Conservation (phyloP, 2,329 filamentous ascomycete genomes). For the Trichocomaceae sp. region DNA sequence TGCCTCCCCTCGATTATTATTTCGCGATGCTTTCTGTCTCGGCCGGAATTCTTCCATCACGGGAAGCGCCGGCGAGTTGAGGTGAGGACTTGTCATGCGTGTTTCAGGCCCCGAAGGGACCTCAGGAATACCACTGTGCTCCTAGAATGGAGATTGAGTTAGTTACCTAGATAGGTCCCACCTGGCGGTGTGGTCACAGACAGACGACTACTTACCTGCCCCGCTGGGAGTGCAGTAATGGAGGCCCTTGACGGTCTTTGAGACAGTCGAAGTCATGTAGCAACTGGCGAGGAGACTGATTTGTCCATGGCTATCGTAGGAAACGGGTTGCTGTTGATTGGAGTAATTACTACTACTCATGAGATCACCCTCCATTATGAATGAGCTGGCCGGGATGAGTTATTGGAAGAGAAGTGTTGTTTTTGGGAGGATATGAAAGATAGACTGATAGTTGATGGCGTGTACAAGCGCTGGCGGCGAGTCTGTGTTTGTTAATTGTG, state of each 20-base stretch:
- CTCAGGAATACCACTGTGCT: slow-evolving; percentile 94
- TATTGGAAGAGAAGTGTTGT: not conserved
- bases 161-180: not conserved
- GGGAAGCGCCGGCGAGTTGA: slow-evolving; percentile 64
- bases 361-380: slow-evolving; percentile 46
- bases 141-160: slow-evolving; percentile 39
- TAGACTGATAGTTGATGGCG: not conserved
- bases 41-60: slow-evolving; percentile 50
- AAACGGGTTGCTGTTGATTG: slow-evolving; percentile 51
- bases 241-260: slow-evolving; percentile 69
- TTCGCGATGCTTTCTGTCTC: slow-evolving; percentile 32
- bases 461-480: not conserved
- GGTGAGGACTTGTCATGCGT: slow-evolving; percentile 82
- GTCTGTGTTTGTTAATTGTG: too few relatives aligned
- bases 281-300: slow-evolving; percentile 82
- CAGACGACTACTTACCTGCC: slow-evolving; percentile 54
- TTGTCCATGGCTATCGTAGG: slow-evolving; percentile 43
- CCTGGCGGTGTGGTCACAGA: not conserved
- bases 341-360: slow-evolving; percentile 64
- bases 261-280: slow-evolving; percentile 70
- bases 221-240: slow-evolving; percentile 94
- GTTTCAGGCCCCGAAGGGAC: slow-evolving; percentile 80
- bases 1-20: slow-evolving; percentile 73
- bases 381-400: not conserved
- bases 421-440: not conserved